Percentiles rank a stretch among this genome's conserved stretches.
These are phyloP conservation scores for Suhomyces yuchorum DNA, from an alignment of 1,139 yeast genomes.

Conservation along the genomic window DNA sequence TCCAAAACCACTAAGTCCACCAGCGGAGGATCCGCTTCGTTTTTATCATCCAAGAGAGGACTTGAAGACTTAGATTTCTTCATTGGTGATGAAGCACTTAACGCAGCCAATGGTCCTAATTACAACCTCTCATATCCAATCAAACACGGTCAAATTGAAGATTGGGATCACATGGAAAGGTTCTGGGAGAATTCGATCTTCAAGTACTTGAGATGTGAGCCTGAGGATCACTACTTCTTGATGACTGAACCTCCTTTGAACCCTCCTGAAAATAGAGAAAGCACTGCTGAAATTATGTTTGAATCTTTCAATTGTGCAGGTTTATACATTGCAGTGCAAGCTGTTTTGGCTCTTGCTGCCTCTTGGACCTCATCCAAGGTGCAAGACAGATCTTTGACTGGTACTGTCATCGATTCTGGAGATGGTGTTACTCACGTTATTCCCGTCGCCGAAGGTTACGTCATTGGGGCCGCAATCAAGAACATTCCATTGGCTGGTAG, in stretches of 20 bases:
- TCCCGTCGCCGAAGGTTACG: constrained; percentile 99
- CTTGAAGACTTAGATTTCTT: constrained; percentile 93
- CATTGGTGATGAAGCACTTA: constrained; percentile 93
- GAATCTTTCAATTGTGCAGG: constrained; percentile 99
- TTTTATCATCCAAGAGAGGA: constrained; percentile 74
- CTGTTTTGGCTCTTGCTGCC: constrained; percentile 96
- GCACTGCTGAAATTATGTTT: constrained; percentile 97
- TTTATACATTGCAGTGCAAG: constrained; percentile 96
- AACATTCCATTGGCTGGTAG: constrained; percentile 98
- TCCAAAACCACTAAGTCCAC: constrained; percentile 44
- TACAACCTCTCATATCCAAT: constrained; percentile 91
- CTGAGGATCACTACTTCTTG: constrained; percentile 95
- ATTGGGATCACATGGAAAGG: constrained; percentile 99
- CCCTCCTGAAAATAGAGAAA: constrained; percentile 98
- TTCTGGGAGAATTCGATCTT: constrained; percentile 98
- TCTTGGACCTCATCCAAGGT: constrained; percentile 98
- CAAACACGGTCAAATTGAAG: constrained; percentile 96
- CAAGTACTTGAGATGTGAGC: constrained; percentile 95
- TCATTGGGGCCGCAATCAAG: constrained; percentile 94
- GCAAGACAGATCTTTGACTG: constrained; percentile 91
- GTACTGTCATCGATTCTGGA: constrained; percentile 97
- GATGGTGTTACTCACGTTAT: constrained; percentile 98
- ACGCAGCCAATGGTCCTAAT: constrained; percentile 86
- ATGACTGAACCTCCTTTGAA: constrained; percentile 97
- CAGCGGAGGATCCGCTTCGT: constrained; percentile 25